Conservation (phyloP, 768 basidiomycete species). For the Leccinum barrowsii region DNA sequence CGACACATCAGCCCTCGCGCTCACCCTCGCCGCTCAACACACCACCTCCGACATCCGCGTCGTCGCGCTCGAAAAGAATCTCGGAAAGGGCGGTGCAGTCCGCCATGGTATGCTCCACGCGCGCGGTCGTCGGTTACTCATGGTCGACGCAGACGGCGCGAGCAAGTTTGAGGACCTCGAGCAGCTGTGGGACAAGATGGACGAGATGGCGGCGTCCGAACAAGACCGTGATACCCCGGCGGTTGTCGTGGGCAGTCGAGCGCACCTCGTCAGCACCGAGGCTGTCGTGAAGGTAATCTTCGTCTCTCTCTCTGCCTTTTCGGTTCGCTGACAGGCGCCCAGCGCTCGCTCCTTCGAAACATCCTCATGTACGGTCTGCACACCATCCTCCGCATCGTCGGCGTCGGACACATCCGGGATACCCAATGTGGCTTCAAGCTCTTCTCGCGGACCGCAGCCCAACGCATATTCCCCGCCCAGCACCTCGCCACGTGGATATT, state of each 20-base stretch:
- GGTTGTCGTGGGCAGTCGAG: constrained; percentile 83
- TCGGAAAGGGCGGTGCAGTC: constrained; percentile 92
- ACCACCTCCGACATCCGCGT: constrained; percentile 65
- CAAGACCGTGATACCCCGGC: constrained; percentile 44
- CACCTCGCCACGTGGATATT: constrained; percentile 95
- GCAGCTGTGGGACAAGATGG: constrained; percentile 72
- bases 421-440: constrained; percentile 99
- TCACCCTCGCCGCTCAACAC: constrained; percentile 59
- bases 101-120: constrained; percentile 86
- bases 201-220: constrained; percentile 39
- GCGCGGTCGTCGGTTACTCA: constrained; percentile 73
- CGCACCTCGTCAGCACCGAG: constrained; percentile 88
- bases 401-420: constrained; percentile 87
- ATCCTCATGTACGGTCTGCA: constrained; percentile 94
- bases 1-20: constrained; percentile 61
- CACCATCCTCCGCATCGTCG: constrained; percentile 81
- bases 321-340: background rate
- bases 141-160: constrained; percentile 95
- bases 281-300: constrained; percentile 82
- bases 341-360: constrained; percentile 89
- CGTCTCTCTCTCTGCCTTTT: background rate
- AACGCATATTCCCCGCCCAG: constrained; percentile 79
- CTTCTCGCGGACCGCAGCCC: constrained; percentile 80
- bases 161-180: constrained; percentile 85
- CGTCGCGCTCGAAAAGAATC: constrained; percentile 72